Evolutionary conservation across 805 yeast species (phyloP), one percentile per base, ranked within the genome.

Genomic region (Candida tallmaniae): DNA sequence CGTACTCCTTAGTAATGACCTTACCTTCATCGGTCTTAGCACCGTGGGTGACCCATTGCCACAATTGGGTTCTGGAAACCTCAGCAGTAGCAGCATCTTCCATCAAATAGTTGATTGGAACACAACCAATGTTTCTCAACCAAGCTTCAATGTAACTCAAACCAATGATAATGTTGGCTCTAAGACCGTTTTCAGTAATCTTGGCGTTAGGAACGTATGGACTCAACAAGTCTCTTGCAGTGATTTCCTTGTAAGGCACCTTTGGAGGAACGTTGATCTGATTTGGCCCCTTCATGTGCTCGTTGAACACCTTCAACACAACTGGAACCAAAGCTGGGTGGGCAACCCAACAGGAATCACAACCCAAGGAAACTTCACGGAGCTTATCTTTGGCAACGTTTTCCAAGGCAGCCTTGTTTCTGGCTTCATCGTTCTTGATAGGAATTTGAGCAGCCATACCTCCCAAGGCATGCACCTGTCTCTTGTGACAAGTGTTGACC

Each of bases 21-120:
- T 65, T 70, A 31, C 79, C 79, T 17, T 78, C 68, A 49, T 80
- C 85, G 36, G 76, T 70, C 36, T 54, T 62, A 29, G 77, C 82
- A 29, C 76, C 75, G 55, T 83, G 89, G 39, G 78, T 80, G 34
- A 79, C 83, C 94, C 94, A 83, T 55, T 85, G 87, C 71, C 80
- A 80, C 47, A 83, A 68, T 62, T 83, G 90, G 41, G 87, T 73
- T 65, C 93, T 74, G 23, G 89, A 80, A 25, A 83, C 94, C 61
- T 83, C 94, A 26, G 93, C 90, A 32, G 94, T 83, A 22, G 93
- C 93, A 19, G 94, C 94, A 59, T 83, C 94, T 62, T 83, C 94
- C 94, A 83, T 83, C 59, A 83, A 68, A 57, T 78, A 76, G 66
- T 83, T 83, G 58, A 83, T 83, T 46, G 94, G 90, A 41, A 82